These are phyloP conservation scores for Sechiopsis laciniata DNA, from an alignment of 306 rosid species.

Conservation along the genomic window DNA sequence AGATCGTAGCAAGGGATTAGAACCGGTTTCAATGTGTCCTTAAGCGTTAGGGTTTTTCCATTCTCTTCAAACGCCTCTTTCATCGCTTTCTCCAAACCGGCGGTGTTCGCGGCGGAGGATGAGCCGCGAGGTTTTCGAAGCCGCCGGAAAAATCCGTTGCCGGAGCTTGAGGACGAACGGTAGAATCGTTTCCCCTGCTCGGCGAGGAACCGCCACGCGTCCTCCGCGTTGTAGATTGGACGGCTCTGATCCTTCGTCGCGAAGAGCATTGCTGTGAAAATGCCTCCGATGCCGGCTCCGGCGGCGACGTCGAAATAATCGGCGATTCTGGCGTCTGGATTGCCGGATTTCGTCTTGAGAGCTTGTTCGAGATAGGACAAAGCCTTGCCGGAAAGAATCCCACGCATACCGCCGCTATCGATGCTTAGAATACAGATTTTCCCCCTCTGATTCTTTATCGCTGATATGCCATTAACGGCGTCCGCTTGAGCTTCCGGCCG, in stretches of 20 bases:
- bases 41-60: constrained; percentile 51
- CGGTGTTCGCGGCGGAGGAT: constrained; percentile 35
- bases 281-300: constrained; percentile 87
- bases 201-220: constrained; percentile 66
- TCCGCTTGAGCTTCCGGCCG: constrained; percentile 10
- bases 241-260: constrained; percentile 61
- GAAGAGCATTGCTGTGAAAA: constrained; percentile 86
- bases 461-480: constrained; percentile 33
- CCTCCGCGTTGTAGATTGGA: constrained; percentile 69
- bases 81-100: constrained; percentile 60
- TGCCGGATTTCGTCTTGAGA: constrained; percentile 74
- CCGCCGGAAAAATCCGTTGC: constrained; percentile 41
- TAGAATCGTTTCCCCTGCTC: constrained; percentile 68
- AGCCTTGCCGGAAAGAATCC: constrained; percentile 85
- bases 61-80: constrained; percentile 64
- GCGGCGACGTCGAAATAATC: constrained; percentile 90
- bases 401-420: constrained; percentile 94
- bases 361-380: constrained; percentile 71
- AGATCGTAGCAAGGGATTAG: constrained; percentile 86
- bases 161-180: no score
- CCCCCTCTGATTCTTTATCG: constrained; percentile 87
- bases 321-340: constrained; percentile 75
- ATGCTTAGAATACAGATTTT: constrained; percentile 87
- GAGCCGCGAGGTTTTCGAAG: constrained; percentile 31
- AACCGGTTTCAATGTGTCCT: constrained; percentile 88